Percentiles rank a stretch among this genome's conserved stretches.
phyloP scores from a whole-genome alignment of 768 basidiomycete genomes.

The Macrolepiota fuliginosa region DNA sequence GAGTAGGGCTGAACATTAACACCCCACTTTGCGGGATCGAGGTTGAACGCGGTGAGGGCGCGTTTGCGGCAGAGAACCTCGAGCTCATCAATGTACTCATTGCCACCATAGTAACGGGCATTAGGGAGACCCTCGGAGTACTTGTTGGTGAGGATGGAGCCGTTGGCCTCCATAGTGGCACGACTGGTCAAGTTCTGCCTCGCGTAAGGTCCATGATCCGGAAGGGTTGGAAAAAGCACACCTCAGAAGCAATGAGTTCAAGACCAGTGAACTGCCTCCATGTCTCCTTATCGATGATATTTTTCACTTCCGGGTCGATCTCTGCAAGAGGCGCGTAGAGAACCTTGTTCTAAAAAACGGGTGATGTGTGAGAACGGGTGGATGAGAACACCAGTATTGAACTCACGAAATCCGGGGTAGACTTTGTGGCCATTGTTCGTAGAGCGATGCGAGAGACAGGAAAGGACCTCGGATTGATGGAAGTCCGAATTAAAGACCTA shows the following conservation, averaged over 20 bases:
- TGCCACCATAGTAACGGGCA: conserved; percentile 96
- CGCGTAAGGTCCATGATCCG: neutral
- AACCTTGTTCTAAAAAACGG: conserved; percentile 71
- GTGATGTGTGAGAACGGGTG: neutral
- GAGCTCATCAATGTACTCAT: conserved; percentile 97
- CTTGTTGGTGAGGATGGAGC: conserved; percentile 98
- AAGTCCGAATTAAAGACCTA: conserved; percentile 30
- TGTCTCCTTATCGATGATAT: conserved; percentile 98
- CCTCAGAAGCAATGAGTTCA: conserved; percentile 99
- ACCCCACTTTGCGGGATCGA: conserved; percentile 91
- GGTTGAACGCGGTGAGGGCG: conserved; percentile 93
- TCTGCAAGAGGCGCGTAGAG: conserved; percentile 87
- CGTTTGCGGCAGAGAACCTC: conserved; percentile 94
- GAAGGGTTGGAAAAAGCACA: conserved; percentile 28
- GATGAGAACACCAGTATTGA: neutral
- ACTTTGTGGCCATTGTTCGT: conserved; percentile 58
- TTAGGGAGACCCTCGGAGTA: conserved; percentile 99
- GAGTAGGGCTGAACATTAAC: conserved; percentile 99
- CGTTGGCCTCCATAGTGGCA: conserved; percentile 97
- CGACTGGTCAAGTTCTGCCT: conserved; percentile 90
- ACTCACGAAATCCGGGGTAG: conserved; percentile 63
- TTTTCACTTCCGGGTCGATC: conserved; percentile 92
- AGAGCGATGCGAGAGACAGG: conserved; percentile 23
- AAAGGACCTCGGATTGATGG: conserved; percentile 27
- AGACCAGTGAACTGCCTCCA: conserved; percentile 98